Evolutionary conservation across 306 rosid species (phyloP).

Genomic region (Dalbergia cultrata): DNA sequence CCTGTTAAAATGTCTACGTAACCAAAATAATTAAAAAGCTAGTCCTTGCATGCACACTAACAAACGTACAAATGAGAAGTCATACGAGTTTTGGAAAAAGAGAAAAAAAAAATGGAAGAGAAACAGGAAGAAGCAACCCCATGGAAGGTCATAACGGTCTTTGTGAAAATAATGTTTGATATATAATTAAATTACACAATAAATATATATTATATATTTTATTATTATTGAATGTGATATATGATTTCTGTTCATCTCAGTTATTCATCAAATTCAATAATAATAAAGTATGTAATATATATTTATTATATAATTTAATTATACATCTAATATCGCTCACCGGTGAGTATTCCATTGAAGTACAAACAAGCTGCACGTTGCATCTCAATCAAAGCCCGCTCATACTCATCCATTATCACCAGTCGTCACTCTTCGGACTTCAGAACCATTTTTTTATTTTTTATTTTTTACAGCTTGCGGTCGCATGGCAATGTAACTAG

Average conservation of each 20-base stretch:
- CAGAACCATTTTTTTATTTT: constrained; percentile 33
- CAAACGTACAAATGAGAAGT: not conserved
- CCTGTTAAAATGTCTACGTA: not conserved
- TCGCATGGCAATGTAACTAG: constrained; percentile 17
- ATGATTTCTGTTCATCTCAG: too few species aligned
- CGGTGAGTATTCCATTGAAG: constrained; percentile 43
- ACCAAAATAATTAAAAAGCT: not conserved
- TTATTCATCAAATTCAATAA: too few species aligned
- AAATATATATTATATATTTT: too few species aligned
- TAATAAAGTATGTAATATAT: too few species aligned
- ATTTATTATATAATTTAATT: too few species aligned
- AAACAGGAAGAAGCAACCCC: constrained; percentile 17
- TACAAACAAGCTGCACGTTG: constrained; percentile 55
- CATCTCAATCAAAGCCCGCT: constrained; percentile 46
- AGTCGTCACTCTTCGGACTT: not conserved
- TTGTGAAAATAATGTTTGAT: too few species aligned
- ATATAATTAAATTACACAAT: too few species aligned
- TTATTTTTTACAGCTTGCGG: constrained; percentile 55
- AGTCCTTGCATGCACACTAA: not conserved
- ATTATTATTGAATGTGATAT: too few species aligned
- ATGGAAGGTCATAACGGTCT: constrained; percentile 43
- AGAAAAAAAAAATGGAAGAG: not conserved
- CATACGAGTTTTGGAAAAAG: not conserved
- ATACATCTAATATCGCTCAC: too few species aligned
- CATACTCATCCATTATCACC: not conserved